Evolutionary conservation across 345 rosid species (phyloP), one percentile per base, ranked within the genome.

Genomic region (Alliaria petiolata): DNA sequence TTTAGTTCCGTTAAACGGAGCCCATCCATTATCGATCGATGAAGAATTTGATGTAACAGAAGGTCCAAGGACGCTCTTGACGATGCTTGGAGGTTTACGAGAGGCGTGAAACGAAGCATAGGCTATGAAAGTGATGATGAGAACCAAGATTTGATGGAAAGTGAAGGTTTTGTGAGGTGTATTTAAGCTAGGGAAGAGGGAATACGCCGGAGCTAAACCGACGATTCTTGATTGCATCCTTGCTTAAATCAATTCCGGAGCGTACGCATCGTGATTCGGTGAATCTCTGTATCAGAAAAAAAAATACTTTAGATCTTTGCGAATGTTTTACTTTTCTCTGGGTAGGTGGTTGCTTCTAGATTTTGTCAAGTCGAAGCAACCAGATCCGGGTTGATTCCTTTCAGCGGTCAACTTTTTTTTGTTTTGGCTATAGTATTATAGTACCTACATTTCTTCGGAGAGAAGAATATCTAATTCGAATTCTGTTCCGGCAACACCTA

Each of bases 41-140:
- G 85, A 50, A 13, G 78, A 67, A 67, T 76, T 68, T 4, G 80
- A 70, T 14, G 65, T 5, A 20, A 40, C 30, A 1, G 84, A 63
- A 60, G 96, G 97, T 51, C 95, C 97, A 16, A 93, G 87, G 6
- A 89, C 86, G 74, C 96, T 91, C 76, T 93, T 93, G 62, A 91
- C 97, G 22, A 93, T 91, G 83, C 97, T 93, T 1, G 91, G 95
- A 26, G 97, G 96, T 70, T 93, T 93, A n/a, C 96, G 84, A 9
- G 98, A 93, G 50, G 97, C 98, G 57, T 93, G 97, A 67, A 93
- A 93, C 9, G 97, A 89, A 31, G 97, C 96, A 35, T 93, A 89
- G 17, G 96, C 95, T 30, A 91, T 64, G 75, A 91, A 91, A 0
- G 98, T 91, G 68, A 93, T 67, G 71, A 82, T 20, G 4, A 91